Base-by-base conservation (phyloP, 148 eudicot species). In the Fallopia convolvulus region DNA sequence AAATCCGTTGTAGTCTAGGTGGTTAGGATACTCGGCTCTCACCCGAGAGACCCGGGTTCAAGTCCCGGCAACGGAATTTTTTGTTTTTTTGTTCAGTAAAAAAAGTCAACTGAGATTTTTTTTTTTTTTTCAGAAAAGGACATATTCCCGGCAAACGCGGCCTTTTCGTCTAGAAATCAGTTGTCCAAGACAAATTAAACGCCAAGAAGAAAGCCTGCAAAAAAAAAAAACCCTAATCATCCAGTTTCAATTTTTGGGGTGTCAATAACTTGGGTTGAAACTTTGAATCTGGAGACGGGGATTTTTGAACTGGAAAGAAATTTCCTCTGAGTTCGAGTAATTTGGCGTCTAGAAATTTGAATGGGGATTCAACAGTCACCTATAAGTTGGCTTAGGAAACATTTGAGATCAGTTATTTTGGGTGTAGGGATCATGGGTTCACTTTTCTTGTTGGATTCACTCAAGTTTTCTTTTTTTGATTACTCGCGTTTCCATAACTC, bases 21-120 rank as follows among this genome's bases (percentile, higher is more conserved):
- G 98, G 98, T 93, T 74, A 93, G 98, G 98, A 93, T 91, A 93
- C 92, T 93, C 97, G 94, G 98, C 98, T 93, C 98, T 93, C 98
- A 93, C 97, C 98, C 97, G 97, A 93, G 94, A 93, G 97, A 93
- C 98, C 92, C 97, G 94, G 98, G 98, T 93, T 91, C 97, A 74
- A 93, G 90, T 93, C 98, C 97, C 94, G 98, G 97, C 98, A 90
- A 90, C 97, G 92, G 97, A 92, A 89, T 39, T 68, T 68, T 70
- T 36, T 3, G 36, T 33, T 33, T 33, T 33, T n/a, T n/a, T n/a
- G n/a, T n/a, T n/a, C n/a, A n/a, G n/a, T n/a, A n/a, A n/a, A n/a
- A n/a, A n/a, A n/a, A n/a, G n/a, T n/a, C n/a, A n/a, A n/a, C n/a
- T 33, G 1, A 0, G 36, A 3, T 0, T 33, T 33, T 33, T 33